A percentile compares a stretch with the other conserved stretches of the same genome.
phyloP scores from a whole-genome alignment of 495 filamentous ascomycete genomes.

The Penicillium arizonense region DNA sequence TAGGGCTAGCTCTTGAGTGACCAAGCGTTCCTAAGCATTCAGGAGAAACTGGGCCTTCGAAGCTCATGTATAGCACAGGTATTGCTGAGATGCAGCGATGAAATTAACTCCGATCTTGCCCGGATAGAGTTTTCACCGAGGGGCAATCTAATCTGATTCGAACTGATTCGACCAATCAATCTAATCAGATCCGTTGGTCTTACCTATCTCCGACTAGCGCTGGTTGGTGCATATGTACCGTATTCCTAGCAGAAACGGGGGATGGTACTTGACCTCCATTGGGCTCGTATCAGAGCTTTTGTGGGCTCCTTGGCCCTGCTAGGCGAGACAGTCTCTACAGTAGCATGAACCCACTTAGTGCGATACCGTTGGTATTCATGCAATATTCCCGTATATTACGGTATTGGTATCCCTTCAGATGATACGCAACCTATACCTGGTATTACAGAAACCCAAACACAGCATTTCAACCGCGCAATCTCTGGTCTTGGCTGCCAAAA shows the following conservation, averaged over 20 bases:
- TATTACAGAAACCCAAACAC: not conserved
- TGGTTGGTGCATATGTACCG: not conserved
- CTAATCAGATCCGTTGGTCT: slow-evolving; percentile 20
- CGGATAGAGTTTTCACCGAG: slow-evolving; percentile 3
- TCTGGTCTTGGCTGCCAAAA: not conserved
- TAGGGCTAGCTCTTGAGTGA: not conserved
- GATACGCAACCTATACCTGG: not conserved
- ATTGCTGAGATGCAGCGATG: not conserved
- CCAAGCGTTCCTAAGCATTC: not conserved
- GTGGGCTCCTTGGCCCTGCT: not conserved
- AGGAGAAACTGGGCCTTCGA: not conserved
- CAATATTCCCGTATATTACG: not conserved
- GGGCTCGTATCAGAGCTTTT: not conserved
- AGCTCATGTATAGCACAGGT: too few species aligned
- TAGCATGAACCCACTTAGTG: too few species aligned
- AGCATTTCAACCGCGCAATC: too few species aligned
- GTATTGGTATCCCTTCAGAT: not conserved
- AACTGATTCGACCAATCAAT: slow-evolving; percentile 8
- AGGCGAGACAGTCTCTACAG: not conserved
- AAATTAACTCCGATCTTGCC: not conserved
- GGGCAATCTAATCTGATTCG: slow-evolving; percentile 20
- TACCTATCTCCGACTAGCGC: not conserved
- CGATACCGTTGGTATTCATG: not conserved
- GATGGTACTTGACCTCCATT: not conserved
- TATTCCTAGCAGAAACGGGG: not conserved